Base-by-base conservation (phyloP, 2,329 filamentous ascomycete genomes). In the Fusarium euwallaceae region DNA sequence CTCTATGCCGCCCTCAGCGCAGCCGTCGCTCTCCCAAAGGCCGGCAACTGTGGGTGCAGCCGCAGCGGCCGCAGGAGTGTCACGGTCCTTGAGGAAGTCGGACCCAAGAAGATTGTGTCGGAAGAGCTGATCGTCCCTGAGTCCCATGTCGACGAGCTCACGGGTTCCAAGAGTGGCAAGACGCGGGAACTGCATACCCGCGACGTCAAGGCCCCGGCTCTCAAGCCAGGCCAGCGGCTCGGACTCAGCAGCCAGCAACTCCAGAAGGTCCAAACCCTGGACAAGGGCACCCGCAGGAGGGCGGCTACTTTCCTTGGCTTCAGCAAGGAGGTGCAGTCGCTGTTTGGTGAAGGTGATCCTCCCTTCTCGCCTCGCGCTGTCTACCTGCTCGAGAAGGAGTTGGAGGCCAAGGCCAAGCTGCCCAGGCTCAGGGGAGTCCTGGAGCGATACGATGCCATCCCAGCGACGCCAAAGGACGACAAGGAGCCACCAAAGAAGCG, bases 351-450 rank as follows among this genome's bases (percentile, higher is more conserved):
- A 29, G 17, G 27, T 29, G 51, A 55, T 29, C 27, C 51, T n/a
- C 51, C 51, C 27, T 55, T 55, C 27, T 29, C 51, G 17, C 17
- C 51, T 55, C 51, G 51, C 10, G 27, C 51, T n/a, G 27, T 55
- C 51, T 55, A 55, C 51, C 27, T 55, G 27, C 51, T 55, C 51
- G 51, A 55, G 51, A 32, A 55, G 51, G 51, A 55, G 51, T 29
- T 55, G 17, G 51, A 32, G 27, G 27, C n/a, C 17, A 55, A 55
- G 51, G 17, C 51, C 51, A 55, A 55, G 51, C 8, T 20, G 6
- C 17, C 51, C 29, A 55, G 27, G 27, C 27, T 55, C 27, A 55
- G 27, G 51, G 27, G 27, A 32, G 12, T 58, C 55, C 55, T 58
- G 34, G 27, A 55, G 27, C 17, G 17, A 32, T 55, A 55, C 17